Percentiles rank a stretch among this genome's conserved stretches.
These are phyloP conservation scores for Alternaria brassicae DNA, from an alignment of 2,329 filamentous ascomycete genomes.

Conservation along the genomic window DNA sequence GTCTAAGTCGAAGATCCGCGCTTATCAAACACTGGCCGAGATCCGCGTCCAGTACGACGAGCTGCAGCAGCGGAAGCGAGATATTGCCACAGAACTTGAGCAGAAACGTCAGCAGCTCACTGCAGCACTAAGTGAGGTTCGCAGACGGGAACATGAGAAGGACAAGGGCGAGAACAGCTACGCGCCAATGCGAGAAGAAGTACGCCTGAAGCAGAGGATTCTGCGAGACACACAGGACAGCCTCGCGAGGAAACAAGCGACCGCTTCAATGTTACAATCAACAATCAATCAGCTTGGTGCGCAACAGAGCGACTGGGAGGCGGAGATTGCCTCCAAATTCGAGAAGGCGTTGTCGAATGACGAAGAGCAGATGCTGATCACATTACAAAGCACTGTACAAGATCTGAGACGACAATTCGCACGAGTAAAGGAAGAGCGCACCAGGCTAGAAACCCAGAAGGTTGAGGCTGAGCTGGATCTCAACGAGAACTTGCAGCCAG, in stretches of 20 bases:
- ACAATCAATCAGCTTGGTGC: slow-evolving; percentile 66
- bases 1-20: slow-evolving; percentile 84
- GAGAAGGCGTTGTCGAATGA: slow-evolving; percentile 83
- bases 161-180: slow-evolving; percentile 82
- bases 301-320: slow-evolving; percentile 76
- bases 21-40: slow-evolving; percentile 75
- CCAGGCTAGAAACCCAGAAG: slow-evolving; percentile 81
- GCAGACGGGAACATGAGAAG: slow-evolving; percentile 81
- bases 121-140: slow-evolving; percentile 79
- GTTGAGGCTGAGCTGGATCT: slow-evolving; percentile 85
- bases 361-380: slow-evolving; percentile 84
- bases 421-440: slow-evolving; percentile 73
- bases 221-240: slow-evolving; percentile 76
- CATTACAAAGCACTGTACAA: slow-evolving; percentile 72
- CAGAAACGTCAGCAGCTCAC: slow-evolving; percentile 89
- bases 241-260: slow-evolving; percentile 73
- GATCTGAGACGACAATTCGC: slow-evolving; percentile 79
- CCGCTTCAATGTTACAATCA: slow-evolving; percentile 73
- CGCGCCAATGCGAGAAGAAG: slow-evolving; percentile 77
- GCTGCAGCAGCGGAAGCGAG: slow-evolving; percentile 67
- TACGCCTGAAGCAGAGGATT: slow-evolving; percentile 76
- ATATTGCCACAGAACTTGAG: slow-evolving; percentile 75
- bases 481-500: slow-evolving; percentile 85
- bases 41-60: slow-evolving; percentile 78
- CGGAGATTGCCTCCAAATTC: slow-evolving; percentile 84